A percentile compares a stretch with the other conserved stretches of the same genome.
Evolutionary conservation across 2,329 filamentous ascomycete species (phyloP).

Genomic region (Xylaria sp.): DNA sequence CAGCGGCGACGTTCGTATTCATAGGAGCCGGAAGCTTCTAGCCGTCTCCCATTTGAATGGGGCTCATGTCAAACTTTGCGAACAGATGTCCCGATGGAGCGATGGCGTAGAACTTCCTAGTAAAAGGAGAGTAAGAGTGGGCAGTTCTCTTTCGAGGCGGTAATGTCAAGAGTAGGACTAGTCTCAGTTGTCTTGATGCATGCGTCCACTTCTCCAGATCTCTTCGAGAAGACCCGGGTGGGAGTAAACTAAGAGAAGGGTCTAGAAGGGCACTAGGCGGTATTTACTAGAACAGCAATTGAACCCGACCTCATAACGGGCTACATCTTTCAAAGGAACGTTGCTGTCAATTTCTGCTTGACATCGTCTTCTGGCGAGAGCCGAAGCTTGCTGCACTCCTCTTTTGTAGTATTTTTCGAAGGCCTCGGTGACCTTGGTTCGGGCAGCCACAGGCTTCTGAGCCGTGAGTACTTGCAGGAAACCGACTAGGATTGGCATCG

Average conservation of each 20-base stretch:
- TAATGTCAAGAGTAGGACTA: slow-evolving; percentile 36
- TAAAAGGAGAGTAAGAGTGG: slow-evolving; percentile 48
- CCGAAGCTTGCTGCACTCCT: slow-evolving; percentile 47
- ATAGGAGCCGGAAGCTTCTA: slow-evolving; percentile 37
- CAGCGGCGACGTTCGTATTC: slow-evolving; percentile 39
- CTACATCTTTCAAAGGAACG: slow-evolving; percentile 45
- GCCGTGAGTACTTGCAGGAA: slow-evolving; percentile 41
- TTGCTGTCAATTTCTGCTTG: slow-evolving; percentile 39
- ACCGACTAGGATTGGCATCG: slow-evolving; percentile 34
- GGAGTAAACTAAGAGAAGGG: slow-evolving; percentile 44
- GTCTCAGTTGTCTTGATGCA: slow-evolving; percentile 27
- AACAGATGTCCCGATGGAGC: slow-evolving; percentile 45
- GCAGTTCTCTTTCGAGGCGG: slow-evolving; percentile 43
- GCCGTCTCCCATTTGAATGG: slow-evolving; percentile 9
- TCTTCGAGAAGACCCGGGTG: slow-evolving; percentile 38
- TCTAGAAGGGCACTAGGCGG: slow-evolving; percentile 49
- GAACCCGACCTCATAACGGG: slow-evolving; percentile 49
- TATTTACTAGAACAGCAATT: slow-evolving; percentile 49
- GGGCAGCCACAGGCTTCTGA: slow-evolving; percentile 41
- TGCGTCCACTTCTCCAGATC: slow-evolving; percentile 40
- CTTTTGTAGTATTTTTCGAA: slow-evolving; percentile 48
- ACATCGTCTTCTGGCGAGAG: slow-evolving; percentile 45
- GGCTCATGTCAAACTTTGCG: slow-evolving; percentile 38
- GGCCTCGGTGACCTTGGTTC: slow-evolving; percentile 43
- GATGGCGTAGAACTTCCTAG: slow-evolving; percentile 49